Evolutionary conservation across 805 yeast genomes (phyloP).

Genomic region (Maudiozyma bulderi): DNA sequence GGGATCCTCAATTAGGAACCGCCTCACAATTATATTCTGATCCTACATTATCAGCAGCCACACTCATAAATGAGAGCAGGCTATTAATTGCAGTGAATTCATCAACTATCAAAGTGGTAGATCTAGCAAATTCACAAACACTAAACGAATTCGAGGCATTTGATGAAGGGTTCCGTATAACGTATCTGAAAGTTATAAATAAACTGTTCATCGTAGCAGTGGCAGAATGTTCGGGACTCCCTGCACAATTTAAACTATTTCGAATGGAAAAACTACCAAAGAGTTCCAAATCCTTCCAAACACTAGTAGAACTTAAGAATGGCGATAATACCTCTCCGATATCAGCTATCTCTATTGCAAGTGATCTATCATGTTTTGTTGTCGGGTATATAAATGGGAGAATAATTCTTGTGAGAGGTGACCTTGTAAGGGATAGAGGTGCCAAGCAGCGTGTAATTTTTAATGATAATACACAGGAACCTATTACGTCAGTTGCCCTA

Average conservation of each 20-base stretch:
- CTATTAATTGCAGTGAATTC: conserved; percentile 52
- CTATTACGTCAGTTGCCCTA: conserved; percentile 69
- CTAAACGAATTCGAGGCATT: conserved; percentile 51
- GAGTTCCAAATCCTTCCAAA: conserved; percentile 37
- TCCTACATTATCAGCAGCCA: conserved; percentile 54
- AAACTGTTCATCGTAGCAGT: conserved; percentile 53
- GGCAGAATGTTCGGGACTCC: conserved; percentile 66
- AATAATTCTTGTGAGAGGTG: conserved; percentile 78
- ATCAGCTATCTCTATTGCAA: conserved; percentile 19
- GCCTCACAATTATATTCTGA: conserved; percentile 68
- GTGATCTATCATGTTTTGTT: conserved; percentile 21
- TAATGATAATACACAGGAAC: conserved; percentile 51
- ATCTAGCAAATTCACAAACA: conserved; percentile 36
- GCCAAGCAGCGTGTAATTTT: conserved; percentile 75
- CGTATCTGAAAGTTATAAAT: conserved; percentile 42
- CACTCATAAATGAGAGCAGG: conserved; percentile 41
- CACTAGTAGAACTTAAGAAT: conserved; percentile 54
- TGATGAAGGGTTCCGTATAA: conserved; percentile 47
- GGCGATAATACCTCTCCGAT: conserved; percentile 74
- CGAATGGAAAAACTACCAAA: conserved; percentile 43
- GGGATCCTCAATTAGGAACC: conserved; percentile 67
- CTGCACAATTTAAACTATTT: conserved; percentile 65
- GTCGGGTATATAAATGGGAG: conserved; percentile 46
- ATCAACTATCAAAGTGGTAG: conserved; percentile 47
- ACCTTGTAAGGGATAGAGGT: conserved; percentile 78